These are phyloP conservation scores for Diaporthe aspalathi DNA, from an alignment of 2,329 filamentous ascomycete genomes.

Conservation along the genomic window DNA sequence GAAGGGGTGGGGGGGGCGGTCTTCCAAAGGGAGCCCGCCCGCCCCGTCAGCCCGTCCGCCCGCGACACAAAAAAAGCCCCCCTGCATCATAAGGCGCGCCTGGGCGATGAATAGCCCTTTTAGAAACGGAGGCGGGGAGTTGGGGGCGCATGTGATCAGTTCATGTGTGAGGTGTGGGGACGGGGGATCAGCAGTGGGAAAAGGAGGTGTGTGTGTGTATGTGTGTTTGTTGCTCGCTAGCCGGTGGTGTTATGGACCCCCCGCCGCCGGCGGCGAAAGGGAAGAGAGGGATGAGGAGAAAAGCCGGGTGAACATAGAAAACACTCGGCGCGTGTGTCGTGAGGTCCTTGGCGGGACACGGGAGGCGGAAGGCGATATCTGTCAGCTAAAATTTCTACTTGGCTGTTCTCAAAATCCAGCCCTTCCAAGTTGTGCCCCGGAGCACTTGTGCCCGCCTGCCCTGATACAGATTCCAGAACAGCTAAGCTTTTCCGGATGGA, in stretches of 20 bases:
- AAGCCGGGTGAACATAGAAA: too few species aligned
- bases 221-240: too few species aligned
- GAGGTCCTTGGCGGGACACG: background rate
- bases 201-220: background rate
- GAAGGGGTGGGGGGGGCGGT: background rate
- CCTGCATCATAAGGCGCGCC: background rate
- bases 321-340: too few species aligned
- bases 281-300: too few species aligned
- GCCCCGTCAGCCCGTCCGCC: background rate
- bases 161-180: background rate
- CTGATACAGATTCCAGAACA: background rate
- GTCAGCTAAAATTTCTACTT: too few species aligned
- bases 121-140: too few species aligned
- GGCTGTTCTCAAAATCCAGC: too few species aligned
- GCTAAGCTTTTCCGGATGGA: background rate
- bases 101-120: background rate
- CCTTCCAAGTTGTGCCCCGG: background rate
- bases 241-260: too few species aligned
- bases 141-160: background rate
- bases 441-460: background rate
- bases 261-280: too few species aligned
- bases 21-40: too few species aligned
- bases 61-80: too few species aligned
- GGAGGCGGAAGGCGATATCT: background rate
- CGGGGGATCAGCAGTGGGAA: conserved; percentile 7